Evolutionary conservation across 148 eudicot genomes (phyloP), one percentile per base, ranked within the genome.

Genomic region (Fagopyrum homotropicum): DNA sequence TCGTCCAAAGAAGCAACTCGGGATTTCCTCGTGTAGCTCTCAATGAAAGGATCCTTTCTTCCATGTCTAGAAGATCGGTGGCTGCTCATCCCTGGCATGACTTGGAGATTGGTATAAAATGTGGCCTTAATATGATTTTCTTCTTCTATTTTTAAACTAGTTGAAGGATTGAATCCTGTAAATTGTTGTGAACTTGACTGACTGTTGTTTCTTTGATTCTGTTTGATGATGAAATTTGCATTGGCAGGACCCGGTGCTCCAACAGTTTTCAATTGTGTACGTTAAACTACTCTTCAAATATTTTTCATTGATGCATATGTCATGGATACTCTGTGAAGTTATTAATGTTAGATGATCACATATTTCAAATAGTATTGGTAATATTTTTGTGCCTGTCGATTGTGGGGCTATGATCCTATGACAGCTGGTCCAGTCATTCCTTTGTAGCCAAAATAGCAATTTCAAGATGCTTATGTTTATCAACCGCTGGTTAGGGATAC

Each of bases 41-140:
- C 74, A 94, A 94, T 77, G 98, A 94, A 77, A 92, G 98, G 77
- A 94, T 91, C 80, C 87, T 94, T 76, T 85, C 89, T 2, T 90
- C 97, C 14, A 87, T 93, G 91, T 86, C 93, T 26, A 86, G 79
- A 40, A 85, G 90, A 85, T 88, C 98, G 72, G 81, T 88, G 69
- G 98, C 96, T 86, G 96, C 97, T 81, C 98, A 94, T 81, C 98
- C 98, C 6, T 94, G 98, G 98, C 97, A 94, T 88, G 98, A 94
- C 79, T 88, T 91, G 4, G 91, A 91, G 87, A 91, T 91, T 52
- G 96, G 96, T 91, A 84, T 15, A 47, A 75, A 64, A 30, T 12
- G 8, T 47, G 44, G 17, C 43, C 16, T 5, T 11, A 54, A 30
- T 51, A 22, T n/a, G 59, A 45, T 7, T 19, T 59, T 59, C 73